Base-by-base conservation (phyloP, 768 basidiomycete species). In the Tricholoma hemisulphureum region DNA sequence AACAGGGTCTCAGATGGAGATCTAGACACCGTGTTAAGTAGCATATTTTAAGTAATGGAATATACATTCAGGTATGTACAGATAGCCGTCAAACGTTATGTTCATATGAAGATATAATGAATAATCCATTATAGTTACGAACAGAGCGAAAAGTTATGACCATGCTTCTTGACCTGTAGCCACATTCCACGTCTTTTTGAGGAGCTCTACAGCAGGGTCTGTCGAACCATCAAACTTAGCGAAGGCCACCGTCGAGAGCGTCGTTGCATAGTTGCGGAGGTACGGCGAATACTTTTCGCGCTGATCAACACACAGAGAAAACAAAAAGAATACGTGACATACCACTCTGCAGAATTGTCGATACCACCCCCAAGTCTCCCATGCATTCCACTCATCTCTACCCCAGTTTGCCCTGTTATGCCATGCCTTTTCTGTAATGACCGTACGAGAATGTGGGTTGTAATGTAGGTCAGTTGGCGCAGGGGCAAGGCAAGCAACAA, bases 361-460 rank as follows among this genome's bases (percentile, higher is more conserved):
- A 63, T 90, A 95, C 93, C 93, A 95, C 2, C 89, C 87, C 88
- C 91, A 93, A 0, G 87, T 90, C 73, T 91, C 87, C 92, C 91
- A 94, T 1, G 82, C 78, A 66, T 82, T 81, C 93, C 93, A 95
- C 55, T 89, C 87, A 24, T 85, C 83, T 34, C 83, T 79, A 20
- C 77, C 78, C 91, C 91, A 93, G 28, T 75, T 80, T 1, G 76
- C 77, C 21, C 90, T 86, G 41, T 82, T 82, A 31, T 84, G 78
- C 93, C 92, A 94, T 0, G 84, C 82, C 4, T 80, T 75, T 62
- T 86, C 84, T 3, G 79, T 78, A 26, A 94, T 81, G 34, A 92
- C 83, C 21, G 74, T 75, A 18, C 78, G 75, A 1, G 84, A 74
- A 54, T 79, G 73, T 2, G 80, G 75, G 58, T 82, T 85, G n/a